These are phyloP conservation scores for Candida bentonensis DNA, from an alignment of 805 yeast species.

Conservation along the genomic window DNA sequence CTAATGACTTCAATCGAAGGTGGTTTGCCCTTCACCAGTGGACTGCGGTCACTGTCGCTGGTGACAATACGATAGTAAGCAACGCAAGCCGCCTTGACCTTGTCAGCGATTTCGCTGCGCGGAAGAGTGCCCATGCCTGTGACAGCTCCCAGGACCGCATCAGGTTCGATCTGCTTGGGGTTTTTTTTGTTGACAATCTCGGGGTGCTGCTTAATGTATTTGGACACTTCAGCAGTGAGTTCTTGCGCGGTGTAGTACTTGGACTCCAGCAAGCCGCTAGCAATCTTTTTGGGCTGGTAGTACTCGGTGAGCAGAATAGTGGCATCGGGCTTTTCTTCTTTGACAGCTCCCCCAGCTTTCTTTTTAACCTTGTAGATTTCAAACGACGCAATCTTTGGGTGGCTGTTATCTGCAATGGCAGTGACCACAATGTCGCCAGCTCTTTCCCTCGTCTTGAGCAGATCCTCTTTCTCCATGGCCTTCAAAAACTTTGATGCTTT, in stretches of 20 bases:
- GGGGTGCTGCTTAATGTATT: constrained; percentile 37
- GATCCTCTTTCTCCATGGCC: constrained; percentile 66
- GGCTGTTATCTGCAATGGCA: constrained; percentile 32
- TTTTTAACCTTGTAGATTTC: constrained; percentile 43
- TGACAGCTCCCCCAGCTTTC: background rate
- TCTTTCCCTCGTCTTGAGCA: constrained; percentile 64
- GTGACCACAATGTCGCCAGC: constrained; percentile 63
- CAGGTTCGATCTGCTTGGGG: constrained; percentile 40
- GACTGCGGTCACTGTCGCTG: constrained; percentile 1
- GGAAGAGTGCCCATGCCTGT: background rate
- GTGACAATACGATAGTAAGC: background rate
- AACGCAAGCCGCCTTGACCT: background rate
- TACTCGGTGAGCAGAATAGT: constrained; percentile 13
- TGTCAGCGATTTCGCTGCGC: background rate
- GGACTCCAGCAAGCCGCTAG: constrained; percentile 11
- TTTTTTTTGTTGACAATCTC: constrained; percentile 38
- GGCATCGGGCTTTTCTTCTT: background rate
- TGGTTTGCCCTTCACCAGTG: constrained; percentile 45
- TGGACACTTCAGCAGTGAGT: constrained; percentile 35
- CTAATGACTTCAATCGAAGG: constrained; percentile 57
- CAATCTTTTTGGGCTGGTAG: constrained; percentile 18
- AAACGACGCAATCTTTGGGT: constrained; percentile 41
- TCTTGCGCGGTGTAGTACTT: constrained; percentile 39
- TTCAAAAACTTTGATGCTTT: constrained; percentile 76
- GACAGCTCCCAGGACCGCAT: constrained; percentile 29